Base-by-base conservation (phyloP, 2,329 filamentous ascomycete genomes). In the Verticillium dahliae region DNA sequence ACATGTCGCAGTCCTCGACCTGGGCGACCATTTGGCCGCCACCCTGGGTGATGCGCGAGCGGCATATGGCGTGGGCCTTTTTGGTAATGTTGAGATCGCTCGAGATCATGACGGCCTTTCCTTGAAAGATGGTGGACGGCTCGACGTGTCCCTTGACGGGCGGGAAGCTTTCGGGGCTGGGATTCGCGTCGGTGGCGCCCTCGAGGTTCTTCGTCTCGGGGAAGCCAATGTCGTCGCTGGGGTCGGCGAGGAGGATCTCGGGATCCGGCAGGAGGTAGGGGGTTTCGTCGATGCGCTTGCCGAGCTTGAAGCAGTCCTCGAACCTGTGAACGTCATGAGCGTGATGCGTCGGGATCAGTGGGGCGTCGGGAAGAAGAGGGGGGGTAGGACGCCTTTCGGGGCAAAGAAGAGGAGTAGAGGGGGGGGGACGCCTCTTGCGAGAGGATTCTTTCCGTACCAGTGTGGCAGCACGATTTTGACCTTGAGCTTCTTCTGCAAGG, bases 251-350 rank as follows among this genome's bases (percentile, higher is more conserved):
- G n/a, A 97, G 78, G 38, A 96, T 90, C 66, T 96, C 91, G 1
- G 95, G 90, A 66, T 98, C 82, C 1, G 95, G 95, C 1, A 98
- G 81, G 22, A 85, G 78, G 71, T 99, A 99, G 0, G 95, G 95
- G 6, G 81, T 78, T 73, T 99, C 95, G 67, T 91, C 90, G 67
- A 99, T 97, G 62, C 91, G 87, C 74, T 92, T 93, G 58, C 94
- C 93, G 34, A 99, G 85, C 74, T 91, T 95, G 67, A 99, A 85
- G 75, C 95, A 99, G 72, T 97, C 94, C 68, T 98, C 94, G 71
- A 99, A 97, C 92, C 90, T 93, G 34, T 35, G 33, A 56, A 31
- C 13, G 33, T 31, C 15, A 27, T 52, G 22, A 52, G 45, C 18
- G 45, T n/a, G 45, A 7, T 22, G 45, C 18, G 45, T 10, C 18